Evolutionary conservation across 768 basidiomycete species (phyloP), one percentile per base, ranked within the genome.

Genomic region (Pleurotus giganteus): DNA sequence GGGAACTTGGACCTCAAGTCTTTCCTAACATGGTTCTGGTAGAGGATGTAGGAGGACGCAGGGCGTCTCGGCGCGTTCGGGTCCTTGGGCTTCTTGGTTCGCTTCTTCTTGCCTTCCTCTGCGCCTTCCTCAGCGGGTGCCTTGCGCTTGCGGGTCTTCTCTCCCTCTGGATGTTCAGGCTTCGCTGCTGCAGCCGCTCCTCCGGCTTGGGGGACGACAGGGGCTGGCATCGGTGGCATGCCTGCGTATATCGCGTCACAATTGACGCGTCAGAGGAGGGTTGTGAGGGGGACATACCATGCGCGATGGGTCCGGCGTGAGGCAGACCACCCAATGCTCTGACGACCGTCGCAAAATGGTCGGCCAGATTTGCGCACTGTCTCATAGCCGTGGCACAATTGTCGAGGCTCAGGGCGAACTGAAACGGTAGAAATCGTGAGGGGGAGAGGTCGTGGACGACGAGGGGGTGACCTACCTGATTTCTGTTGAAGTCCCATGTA

Each of bases 51-150:
- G 17, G 94, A 93, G 5, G 91, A 91, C 12, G 93, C 81, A 24
- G 96, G 95, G 7, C 93, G 86, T 68, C 95, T 97, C 28, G 96
- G 96, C 55, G 94, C 94, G 69, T 94, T 89, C 17, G 94, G 94
- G 64, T 98, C 95, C 69, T 87, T 77, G 62, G 88, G 87, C 71
- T 86, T 93, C 55, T 74, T 74, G 61, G 74, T 74, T 59, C 83
- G 79, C 67, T 78, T 83, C 60, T 81, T 77, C 67, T 84, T 88
- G 44, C 66, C 60, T 47, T 70, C 73, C 21, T 72, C 77, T 24
- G 64, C 69, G 44, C 76, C 78, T 2, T 73, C 74, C 19, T 64
- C 67, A 21, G 63, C 59, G 8, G 59, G 73, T n/a, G 73, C 71
- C 63, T 83, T 87, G 64, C 83, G 82, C 67, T 89, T 89, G 57